A percentile compares a stretch with the other conserved stretches of the same genome.
Evolutionary conservation across 352 stramenopile species (phyloP).

Genomic region (Phytophthora parvispora): DNA sequence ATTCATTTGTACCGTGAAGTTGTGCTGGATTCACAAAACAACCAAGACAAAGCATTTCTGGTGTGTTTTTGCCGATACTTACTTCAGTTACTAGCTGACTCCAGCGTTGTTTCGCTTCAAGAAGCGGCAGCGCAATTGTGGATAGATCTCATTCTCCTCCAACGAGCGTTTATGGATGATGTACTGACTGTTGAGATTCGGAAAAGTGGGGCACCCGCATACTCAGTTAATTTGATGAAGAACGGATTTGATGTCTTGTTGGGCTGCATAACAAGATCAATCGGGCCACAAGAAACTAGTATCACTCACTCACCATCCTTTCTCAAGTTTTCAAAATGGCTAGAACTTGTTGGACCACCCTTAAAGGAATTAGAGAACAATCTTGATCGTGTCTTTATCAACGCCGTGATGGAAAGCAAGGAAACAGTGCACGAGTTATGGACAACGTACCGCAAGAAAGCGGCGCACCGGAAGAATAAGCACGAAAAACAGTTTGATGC

Average conservation of each 20-base stretch:
- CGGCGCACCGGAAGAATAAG: constrained; percentile 40
- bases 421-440: constrained; percentile 69
- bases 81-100: constrained; percentile 58
- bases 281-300: constrained; percentile 7
- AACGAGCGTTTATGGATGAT: constrained; percentile 57
- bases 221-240: constrained; percentile 85
- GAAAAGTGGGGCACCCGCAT: constrained; percentile 51
- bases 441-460: constrained; percentile 54
- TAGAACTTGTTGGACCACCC: constrained; percentile 73
- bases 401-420: constrained; percentile 57
- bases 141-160: constrained; percentile 79
- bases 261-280: constrained; percentile 25
- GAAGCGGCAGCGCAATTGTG: constrained; percentile 65
- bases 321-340: constrained; percentile 68
- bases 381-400: constrained; percentile 72
- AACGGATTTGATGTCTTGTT: constrained; percentile 78
- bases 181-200: constrained; percentile 77
- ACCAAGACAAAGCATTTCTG: constrained; percentile 71
- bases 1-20: constrained; percentile 70
- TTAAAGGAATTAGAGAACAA: constrained; percentile 73
- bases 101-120: constrained; percentile 46
- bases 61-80: constrained; percentile 72
- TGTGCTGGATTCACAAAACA: constrained; percentile 61
- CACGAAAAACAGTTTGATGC: constrained; percentile 50
- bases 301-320: constrained; percentile 37